Base-by-base conservation (phyloP, 2,329 filamentous ascomycete species). In the Microdochium nivale region DNA sequence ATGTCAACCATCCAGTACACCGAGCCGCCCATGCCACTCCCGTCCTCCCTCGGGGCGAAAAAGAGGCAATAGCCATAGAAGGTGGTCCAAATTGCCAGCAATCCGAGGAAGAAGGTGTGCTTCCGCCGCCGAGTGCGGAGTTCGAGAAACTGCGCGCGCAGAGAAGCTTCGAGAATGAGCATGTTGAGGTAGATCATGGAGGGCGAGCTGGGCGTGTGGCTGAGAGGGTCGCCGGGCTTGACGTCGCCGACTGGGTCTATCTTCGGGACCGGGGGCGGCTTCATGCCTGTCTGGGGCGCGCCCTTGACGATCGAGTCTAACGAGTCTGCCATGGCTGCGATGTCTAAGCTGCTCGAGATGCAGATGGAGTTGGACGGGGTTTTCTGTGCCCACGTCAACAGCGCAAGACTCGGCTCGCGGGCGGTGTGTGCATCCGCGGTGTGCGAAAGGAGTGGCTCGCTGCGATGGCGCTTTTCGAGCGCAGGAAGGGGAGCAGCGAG, bases 111-210 rank as follows among this genome's bases (percentile, higher is more conserved):
- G 70, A 97, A 95, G 2, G 90, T 91, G 68, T 99, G 92, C 62
- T 96, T 89, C 16, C 94, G 86, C 48, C 90, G 81, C 43, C 94
- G 86, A 47, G 90, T 88, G 53, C 92, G 88, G 46, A 97, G 79
- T 56, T 90, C 88, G 52, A 99, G 83, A 70, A 95, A 97, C 63
- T 99, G 94, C 24, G 90, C 86, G 58, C 94, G 89, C 33, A 99
- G 77, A 4, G 90, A 96, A 48, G 90, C 90, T 69, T 99, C 94
- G 68, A 99, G 88, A 62, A 99, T 95, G 53, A 99, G 81, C 24
- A 99, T 86, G 70, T 99, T 99, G 62, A 99, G 84, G 72, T 99
- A 99, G 65, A 99, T 96, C 76, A 96, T 94, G 51, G 90, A 89
- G 47, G 91, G 91, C 16, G 89, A 90, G 64, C 88, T 92, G n/a